Percentiles rank a stretch among this genome's conserved stretches.
Conservation (phyloP, 2,329 filamentous ascomycete genomes). For the Penicillium sp. region DNA sequence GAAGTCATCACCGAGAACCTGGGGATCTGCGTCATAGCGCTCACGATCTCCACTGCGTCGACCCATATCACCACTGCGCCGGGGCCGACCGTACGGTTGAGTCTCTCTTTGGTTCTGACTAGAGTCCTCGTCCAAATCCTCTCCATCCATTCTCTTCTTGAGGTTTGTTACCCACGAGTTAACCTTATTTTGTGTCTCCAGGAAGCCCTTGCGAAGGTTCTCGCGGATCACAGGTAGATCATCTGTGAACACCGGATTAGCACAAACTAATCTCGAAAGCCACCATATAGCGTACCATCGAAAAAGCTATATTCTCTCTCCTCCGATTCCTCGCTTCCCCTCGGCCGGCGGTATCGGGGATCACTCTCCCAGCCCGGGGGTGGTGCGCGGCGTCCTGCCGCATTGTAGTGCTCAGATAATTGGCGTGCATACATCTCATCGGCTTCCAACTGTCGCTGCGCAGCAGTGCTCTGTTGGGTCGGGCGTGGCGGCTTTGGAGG, state of each 20-base stretch:
- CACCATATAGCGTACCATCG: slow-evolving; percentile 56
- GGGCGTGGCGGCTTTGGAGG: slow-evolving; percentile 80
- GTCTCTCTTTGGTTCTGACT: slow-evolving; percentile 32
- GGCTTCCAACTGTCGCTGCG: slow-evolving; percentile 78
- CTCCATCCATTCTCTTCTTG: slow-evolving; percentile 91
- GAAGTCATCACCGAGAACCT: slow-evolving; percentile 88
- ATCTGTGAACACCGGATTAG: slow-evolving; percentile 52
- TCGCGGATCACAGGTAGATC: slow-evolving; percentile 91
- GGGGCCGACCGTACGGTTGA: slow-evolving; percentile 50
- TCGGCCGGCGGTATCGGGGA: slow-evolving; percentile 45
- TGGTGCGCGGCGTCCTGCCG: slow-evolving; percentile 34
- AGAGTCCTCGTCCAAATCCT: slow-evolving; percentile 56
- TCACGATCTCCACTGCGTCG: slow-evolving; percentile 82
- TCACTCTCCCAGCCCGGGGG: slow-evolving; percentile 34
- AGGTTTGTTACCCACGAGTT: slow-evolving; percentile 89
- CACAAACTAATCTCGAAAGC: background rate
- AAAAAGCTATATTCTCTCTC: slow-evolving; percentile 86
- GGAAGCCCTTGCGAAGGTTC: slow-evolving; percentile 89
- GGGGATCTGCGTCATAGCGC: slow-evolving; percentile 90
- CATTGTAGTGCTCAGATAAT: slow-evolving; percentile 84
- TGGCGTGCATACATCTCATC: slow-evolving; percentile 91
- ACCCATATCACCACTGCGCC: slow-evolving; percentile 60
- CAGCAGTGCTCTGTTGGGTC: slow-evolving; percentile 53
- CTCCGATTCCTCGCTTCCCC: slow-evolving; percentile 58
- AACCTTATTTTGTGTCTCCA: slow-evolving; percentile 89